Evolutionary conservation across 768 basidiomycete genomes (phyloP).

Genomic region (Pholiota molesta): DNA sequence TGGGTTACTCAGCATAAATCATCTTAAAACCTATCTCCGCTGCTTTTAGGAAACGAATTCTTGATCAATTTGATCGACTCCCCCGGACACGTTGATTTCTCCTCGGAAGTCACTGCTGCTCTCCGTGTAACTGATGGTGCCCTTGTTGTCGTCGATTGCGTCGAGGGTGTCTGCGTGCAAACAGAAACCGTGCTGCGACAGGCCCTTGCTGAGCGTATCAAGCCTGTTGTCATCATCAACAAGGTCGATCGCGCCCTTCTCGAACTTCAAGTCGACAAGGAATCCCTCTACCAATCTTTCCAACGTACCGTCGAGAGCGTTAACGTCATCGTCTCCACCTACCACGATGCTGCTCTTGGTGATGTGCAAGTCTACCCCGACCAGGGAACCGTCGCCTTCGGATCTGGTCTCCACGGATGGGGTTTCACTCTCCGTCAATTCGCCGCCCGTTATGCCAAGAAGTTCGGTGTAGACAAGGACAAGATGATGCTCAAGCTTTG

Average conservation of each 20-base stretch:
- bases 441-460: constrained; percentile 92
- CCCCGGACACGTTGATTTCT: constrained; percentile 99
- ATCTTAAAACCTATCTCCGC: constrained; percentile 16
- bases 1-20: constrained; percentile 6
- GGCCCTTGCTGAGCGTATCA: constrained; percentile 96
- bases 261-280: constrained; percentile 96
- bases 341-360: constrained; percentile 91
- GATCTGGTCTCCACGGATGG: constrained; percentile 99
- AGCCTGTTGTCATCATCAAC: constrained; percentile 99
- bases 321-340: constrained; percentile 98
- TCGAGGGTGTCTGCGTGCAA: constrained; percentile 99
- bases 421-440: constrained; percentile 99
- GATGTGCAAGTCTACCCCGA: constrained; percentile 99
- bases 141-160: constrained; percentile 98
- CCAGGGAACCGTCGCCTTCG: constrained; percentile 97
- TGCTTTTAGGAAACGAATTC: constrained; percentile 79
- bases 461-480: constrained; percentile 97
- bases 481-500: constrained; percentile 98
- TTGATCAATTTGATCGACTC: constrained; percentile 99
- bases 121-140: constrained; percentile 99
- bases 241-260: constrained; percentile 99
- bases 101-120: constrained; percentile 98
- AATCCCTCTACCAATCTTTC: constrained; percentile 97
- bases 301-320: constrained; percentile 95
- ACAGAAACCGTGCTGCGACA: constrained; percentile 99